Evolutionary conservation across 1,284 basidiomycete genomes (phyloP).

Genomic region (Irpex sp.): DNA sequence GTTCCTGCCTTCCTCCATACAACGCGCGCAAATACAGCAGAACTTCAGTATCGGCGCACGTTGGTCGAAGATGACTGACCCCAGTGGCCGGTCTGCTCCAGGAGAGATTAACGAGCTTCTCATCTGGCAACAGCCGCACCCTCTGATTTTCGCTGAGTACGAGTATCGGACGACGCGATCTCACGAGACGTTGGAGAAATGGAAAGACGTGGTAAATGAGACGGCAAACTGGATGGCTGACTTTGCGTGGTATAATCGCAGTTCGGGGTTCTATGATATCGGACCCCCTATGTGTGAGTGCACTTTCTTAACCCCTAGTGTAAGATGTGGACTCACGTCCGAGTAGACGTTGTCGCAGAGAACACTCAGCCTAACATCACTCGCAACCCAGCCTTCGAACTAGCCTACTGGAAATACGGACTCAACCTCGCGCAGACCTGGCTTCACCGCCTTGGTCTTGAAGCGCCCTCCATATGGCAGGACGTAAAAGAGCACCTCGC

Average conservation of each 20-base stretch:
- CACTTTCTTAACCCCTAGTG: background rate
- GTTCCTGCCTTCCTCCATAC: conserved; percentile 44
- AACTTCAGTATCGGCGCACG: conserved; percentile 49
- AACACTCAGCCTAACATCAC: conserved; percentile 54
- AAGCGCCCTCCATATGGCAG: conserved; percentile 40
- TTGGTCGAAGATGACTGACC: conserved; percentile 65
- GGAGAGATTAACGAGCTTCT: conserved; percentile 61
- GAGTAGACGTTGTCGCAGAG: conserved; percentile 40
- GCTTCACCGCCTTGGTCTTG: conserved; percentile 40
- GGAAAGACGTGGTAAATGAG: conserved; percentile 44
- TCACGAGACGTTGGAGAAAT: conserved; percentile 39
- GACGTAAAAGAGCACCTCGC: conserved; percentile 44
- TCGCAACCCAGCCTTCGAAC: conserved; percentile 52
- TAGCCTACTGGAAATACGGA: conserved; percentile 56
- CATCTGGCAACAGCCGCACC: conserved; percentile 61
- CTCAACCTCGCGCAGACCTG: conserved; percentile 45
- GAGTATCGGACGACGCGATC: conserved; percentile 47
- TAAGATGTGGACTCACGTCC: background rate
- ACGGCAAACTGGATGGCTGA: conserved; percentile 61
- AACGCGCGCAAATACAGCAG: conserved; percentile 47
- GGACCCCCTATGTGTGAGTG: conserved; percentile 51
- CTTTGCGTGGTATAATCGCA: conserved; percentile 49
- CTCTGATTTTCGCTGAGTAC: conserved; percentile 55
- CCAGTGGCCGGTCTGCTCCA: conserved; percentile 51
- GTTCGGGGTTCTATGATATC: conserved; percentile 46